Base-by-base conservation (phyloP, 352 stramenopile genomes). In the Globisporangium cederbergense region DNA sequence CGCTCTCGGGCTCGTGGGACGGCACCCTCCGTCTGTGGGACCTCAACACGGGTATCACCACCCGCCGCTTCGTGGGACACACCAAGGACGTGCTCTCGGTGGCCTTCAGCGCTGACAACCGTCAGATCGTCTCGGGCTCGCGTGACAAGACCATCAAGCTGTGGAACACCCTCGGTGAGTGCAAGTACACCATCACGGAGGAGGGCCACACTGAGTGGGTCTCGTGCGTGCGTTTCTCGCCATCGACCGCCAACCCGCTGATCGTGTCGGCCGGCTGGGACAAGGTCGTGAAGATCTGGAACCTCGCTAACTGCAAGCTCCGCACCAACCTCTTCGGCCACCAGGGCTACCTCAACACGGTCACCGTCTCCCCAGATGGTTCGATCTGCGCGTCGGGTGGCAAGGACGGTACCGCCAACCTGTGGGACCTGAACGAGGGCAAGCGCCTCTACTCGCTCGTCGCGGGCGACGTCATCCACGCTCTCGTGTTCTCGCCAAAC, bases 281-380 rank as follows among this genome's bases (percentile, higher is more conserved):
- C 87, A 98, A 98, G 81, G 88, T 99, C 46, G 98, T 99, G 36
- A 99, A 99, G 95, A 98, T 99, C 66, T 99, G 98, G 97, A 97
- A 97, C 82, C 67, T 97, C 46, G 96, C 91, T 68, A 99, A 99
- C 93, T 99, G 97, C 95, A 99, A 99, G 83, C 96, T 99, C 66
- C 94, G 96, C 78, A 99, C 96, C 65, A 98, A 99, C 87, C 84
- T 99, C 22, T 96, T 99, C 76, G 98, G 98, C 81, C 97, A 99
- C 92, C 91, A 91, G 63, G 97, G 96, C 71, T 99, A 99, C 93
- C 85, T 99, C 49, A 99, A 99, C 96, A 99, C 97, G 60, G 98
- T 99, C 38, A 99, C 98, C 56, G 97, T 99, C 58, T 99, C 96
- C 59, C 98, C 98, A 8, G 98, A 99, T 93, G 98, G 98, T 75